phyloP scores from a whole-genome alignment of 768 basidiomycete species.

The Nevesoporus exiguus region DNA sequence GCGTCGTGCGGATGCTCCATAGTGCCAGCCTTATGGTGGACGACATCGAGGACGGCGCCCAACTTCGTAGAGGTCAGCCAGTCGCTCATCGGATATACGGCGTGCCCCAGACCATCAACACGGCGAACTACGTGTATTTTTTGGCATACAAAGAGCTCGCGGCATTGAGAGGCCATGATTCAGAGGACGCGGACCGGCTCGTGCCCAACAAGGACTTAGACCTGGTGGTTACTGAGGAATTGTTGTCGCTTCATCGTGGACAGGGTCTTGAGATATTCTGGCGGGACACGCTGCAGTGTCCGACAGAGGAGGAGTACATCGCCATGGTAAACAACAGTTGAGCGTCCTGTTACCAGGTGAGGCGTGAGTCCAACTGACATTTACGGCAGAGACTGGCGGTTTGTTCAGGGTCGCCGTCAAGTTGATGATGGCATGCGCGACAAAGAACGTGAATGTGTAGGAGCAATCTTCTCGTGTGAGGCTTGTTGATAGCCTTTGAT shows the following conservation, averaged over 20 bases:
- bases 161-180: slow-evolving; percentile 10
- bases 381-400: slow-evolving; percentile 81
- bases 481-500: not conserved
- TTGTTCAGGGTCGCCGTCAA: slow-evolving; percentile 90
- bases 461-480: slow-evolving; percentile 13
- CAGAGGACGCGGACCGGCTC: slow-evolving; percentile 2
- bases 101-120: slow-evolving; percentile 94
- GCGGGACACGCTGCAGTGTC: slow-evolving; percentile 88
- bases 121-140: slow-evolving; percentile 96
- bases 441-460: slow-evolving; percentile 57
- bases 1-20: slow-evolving; percentile 91
- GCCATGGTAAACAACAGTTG: slow-evolving; percentile 95
- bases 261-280: slow-evolving; percentile 94
- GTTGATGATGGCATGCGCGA: slow-evolving; percentile 91
- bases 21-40: slow-evolving; percentile 94
- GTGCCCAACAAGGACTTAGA: slow-evolving; percentile 79
- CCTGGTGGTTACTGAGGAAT: slow-evolving; percentile 42
- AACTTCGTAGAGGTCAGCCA: slow-evolving; percentile 82
- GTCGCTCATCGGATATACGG: slow-evolving; percentile 95
- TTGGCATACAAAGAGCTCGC: slow-evolving; percentile 81
- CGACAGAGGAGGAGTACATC: slow-evolving; percentile 92
- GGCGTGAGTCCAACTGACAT: slow-evolving; percentile 40
- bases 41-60: slow-evolving; percentile 91
- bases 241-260: slow-evolving; percentile 87
- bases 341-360: slow-evolving; percentile 45